Percentiles rank a stretch among this genome's conserved stretches.
phyloP scores from a whole-genome alignment of 192 early-diverging fungal genomes.

The Bifiguratus adelaidae region DNA sequence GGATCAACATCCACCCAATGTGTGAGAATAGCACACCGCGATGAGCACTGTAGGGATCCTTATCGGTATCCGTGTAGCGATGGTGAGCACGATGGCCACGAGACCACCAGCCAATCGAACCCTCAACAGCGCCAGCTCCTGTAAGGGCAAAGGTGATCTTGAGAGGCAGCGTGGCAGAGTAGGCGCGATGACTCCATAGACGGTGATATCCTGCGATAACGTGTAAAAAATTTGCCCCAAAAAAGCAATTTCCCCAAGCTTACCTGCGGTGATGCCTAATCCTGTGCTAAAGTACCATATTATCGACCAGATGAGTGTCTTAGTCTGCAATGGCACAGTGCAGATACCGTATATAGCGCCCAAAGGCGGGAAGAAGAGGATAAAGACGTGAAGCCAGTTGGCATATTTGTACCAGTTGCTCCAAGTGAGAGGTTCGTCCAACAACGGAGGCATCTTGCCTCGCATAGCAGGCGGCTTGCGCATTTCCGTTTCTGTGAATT shows the following conservation, averaged over 20 bases:
- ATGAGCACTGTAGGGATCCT: slow-evolving; percentile 75
- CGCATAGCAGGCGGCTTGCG: slow-evolving; percentile 13
- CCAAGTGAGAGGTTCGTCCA: slow-evolving; percentile 29
- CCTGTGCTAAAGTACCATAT: slow-evolving; percentile 70
- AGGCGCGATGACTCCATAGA: slow-evolving; percentile 72
- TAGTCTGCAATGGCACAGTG: slow-evolving; percentile 50
- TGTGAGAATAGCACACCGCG: slow-evolving; percentile 76
- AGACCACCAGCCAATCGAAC: slow-evolving; percentile 81
- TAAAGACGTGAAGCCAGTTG: slow-evolving; percentile 58
- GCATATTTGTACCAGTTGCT: slow-evolving; percentile 44
- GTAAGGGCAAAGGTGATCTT: slow-evolving; percentile 52
- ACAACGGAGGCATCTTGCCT: slow-evolving; percentile 12
- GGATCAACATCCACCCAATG: slow-evolving; percentile 79
- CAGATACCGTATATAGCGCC: slow-evolving; percentile 70
- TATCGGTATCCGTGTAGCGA: slow-evolving; percentile 76
- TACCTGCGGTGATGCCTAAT: slow-evolving; percentile 82
- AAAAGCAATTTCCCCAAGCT: slow-evolving; percentile 3
- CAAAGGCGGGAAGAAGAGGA: slow-evolving; percentile 62
- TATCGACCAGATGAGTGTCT: slow-evolving; percentile 67
- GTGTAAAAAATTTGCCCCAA: background rate
- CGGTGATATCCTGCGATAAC: slow-evolving; percentile 64
- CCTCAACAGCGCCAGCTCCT: slow-evolving; percentile 66
- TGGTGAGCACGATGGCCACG: slow-evolving; percentile 83
- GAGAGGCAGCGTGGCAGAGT: slow-evolving; percentile 50
- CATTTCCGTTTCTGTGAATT: slow-evolving; percentile 15